Base-by-base conservation (phyloP, 1,284 basidiomycete genomes). In the Moniliophthora roreri region DNA sequence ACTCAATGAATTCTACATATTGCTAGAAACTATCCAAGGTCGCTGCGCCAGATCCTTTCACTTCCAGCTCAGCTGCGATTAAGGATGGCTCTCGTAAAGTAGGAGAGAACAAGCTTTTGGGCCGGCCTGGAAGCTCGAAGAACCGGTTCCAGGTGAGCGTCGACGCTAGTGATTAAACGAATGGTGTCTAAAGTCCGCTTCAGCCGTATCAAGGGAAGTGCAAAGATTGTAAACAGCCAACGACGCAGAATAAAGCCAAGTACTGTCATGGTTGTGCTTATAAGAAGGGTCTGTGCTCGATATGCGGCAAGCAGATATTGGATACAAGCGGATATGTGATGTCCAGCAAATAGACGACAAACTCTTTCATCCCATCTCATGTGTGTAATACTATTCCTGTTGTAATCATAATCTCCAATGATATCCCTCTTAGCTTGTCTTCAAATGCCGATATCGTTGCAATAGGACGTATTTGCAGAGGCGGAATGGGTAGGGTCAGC, bases 181-280 rank as follows among this genome's bases (percentile, higher is more conserved):
- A 60, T 62, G 54, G 54, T 52, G 11, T 23, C 51, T 39, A 39
- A 59, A 60, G 53, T 51, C 56, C 51, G 61, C 48, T 38, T 48
- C 13, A 89, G 87, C 89, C 89, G 35, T 92, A 93, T 69, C 83
- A 87, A 70, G 79, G 80, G 47, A 91, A 89, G 67, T 93, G 91
- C 67, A 91, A 86, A 68, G 88, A 89, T 62, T 93, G 90, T 66
- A 91, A 90, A 69, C 84, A 85, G 61, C 79, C 84, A 0, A 82
- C 84, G 24, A 89, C 89, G 9, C 89, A 92, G 77, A 91, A 91
- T 62, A 82, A 79, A 61, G 91, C 87, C 24, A 92, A 90, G 70
- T 92, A 87, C 68, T 93, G 90, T 63, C 91, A 93, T 76, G 85
- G 90, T 90, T 93, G 90, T 65, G 90, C 90, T 13, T 93, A 87